Evolutionary conservation across 306 rosid species (phyloP), one percentile per base, ranked within the genome.

Genomic region (Lathyrus oleraceus): DNA sequence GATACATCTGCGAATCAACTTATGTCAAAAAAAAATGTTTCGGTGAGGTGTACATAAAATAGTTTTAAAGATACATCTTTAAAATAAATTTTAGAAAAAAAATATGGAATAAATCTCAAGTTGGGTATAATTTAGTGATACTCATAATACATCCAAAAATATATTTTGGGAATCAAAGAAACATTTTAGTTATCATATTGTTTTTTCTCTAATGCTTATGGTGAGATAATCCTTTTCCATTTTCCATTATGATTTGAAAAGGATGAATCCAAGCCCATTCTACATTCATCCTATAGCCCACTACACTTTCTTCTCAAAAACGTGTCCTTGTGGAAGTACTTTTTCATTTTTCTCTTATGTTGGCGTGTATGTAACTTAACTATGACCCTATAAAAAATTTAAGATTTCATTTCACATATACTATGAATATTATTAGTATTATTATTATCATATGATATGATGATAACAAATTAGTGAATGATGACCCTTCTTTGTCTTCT

Each of bases 401-500:
- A 28, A 8, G 58, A 52, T 52, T 52, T 52, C 28, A 52, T 52
- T 19, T 51, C 27, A 17, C 12, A 42, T 42, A 15, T 49, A 17
- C 1, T 17, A 19, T n/a, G 3, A 49, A 8, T 49, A 49, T n/a
- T n/a, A 47, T 47, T 44, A 13, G 14, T 5, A 17, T 49, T 9
- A 49, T 17, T 17, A 49, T 49, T 4, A 49, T 17, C 5, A 16
- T 49, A 51, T 19, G 39, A 53, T 57, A 36, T 65, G 58, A 53
- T 72, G 71, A 39, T 69, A 52, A 54, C 58, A 51, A 69, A 77
- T 57, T 71, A 70, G 59, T 53, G 78, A 72, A 78, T 60, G 65
- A 84, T 75, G 83, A 82, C 84, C 32, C 62, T 67, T 51, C 72
- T 54, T 80, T 80, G 67, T 84, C 65, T 63, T 64, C 84, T 77